Base-by-base conservation (phyloP, 768 basidiomycete genomes). In the Lanmaoa pseudosensibilis region DNA sequence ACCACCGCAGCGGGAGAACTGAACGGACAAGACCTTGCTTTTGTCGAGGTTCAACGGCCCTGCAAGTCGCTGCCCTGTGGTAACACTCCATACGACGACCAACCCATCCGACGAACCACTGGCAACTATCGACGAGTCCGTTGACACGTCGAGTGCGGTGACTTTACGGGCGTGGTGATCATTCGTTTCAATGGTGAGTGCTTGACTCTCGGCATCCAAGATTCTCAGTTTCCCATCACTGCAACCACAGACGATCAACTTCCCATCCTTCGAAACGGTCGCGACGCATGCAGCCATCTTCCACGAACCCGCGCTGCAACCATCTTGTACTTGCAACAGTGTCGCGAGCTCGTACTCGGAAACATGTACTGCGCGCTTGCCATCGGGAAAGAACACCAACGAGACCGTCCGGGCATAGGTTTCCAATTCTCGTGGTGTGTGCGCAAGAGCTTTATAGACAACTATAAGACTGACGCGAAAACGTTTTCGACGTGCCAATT, bases 91-190 rank as follows among this genome's bases (percentile, higher is more conserved):
- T n/a, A 57, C 16, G 25, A 56, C 36, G 12, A 55, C 40, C 1
- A 45, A 55, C 44, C 56, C 56, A 12, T 57, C 52, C 45, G 2
- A 27, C 11, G 56, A 45, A 2, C 52, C 52, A 27, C 56, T 57
- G 32, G 53, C 56, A 27, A 47, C n/a, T 23, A 4, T 41, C 2
- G 19, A 36, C 23, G 53, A 57, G 45, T 55, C 45, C 2, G 33
- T 21, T 5, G 56, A 55, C 23, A 46, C 46, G 25, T 55, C 56
- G 30, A 57, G 56, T 2, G 53, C 45, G 21, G 56, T 21, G 38
- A 57, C 32, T 21, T 46, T 33, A 25, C 21, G 9, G 19, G 18
- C 11, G 23, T 57, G 52, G 11, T 16, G 44, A 12, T n/a, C 52
- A 9, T 36, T 34, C 44, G 56, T 55, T 15, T 57, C 32, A 15